These are phyloP conservation scores for Cercis canadensis DNA, from an alignment of 306 rosid genomes.

Conservation along the genomic window DNA sequence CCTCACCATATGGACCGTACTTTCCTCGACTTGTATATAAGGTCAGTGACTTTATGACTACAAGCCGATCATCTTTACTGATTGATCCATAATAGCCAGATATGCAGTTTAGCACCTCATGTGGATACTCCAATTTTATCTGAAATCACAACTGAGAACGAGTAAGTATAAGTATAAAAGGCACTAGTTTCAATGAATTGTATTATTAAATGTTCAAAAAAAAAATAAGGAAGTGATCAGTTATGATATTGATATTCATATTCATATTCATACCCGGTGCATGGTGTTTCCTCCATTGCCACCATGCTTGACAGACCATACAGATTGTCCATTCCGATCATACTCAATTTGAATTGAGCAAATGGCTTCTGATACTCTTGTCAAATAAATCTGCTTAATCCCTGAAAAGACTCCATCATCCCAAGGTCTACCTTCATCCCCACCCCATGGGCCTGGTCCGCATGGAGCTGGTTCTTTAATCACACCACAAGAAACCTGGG, in stretches of 20 bases:
- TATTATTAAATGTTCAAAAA: too few relatives aligned
- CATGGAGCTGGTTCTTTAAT: constrained; percentile 83
- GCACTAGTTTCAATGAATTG: background rate
- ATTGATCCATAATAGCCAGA: constrained; percentile 73
- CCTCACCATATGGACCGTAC: constrained; percentile 91
- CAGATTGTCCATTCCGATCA: constrained; percentile 82
- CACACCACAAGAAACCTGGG: constrained; percentile 67
- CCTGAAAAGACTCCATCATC: constrained; percentile 94
- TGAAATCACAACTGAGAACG: constrained; percentile 37
- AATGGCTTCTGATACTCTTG: constrained; percentile 67
- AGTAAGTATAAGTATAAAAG: background rate
- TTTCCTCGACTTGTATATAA: constrained; percentile 76
- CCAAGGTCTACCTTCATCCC: constrained; percentile 92
- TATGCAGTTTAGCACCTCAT: constrained; percentile 78
- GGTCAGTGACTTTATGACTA: constrained; percentile 73
- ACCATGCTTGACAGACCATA: constrained; percentile 94
- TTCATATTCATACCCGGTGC: constrained; percentile 59
- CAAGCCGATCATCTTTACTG: constrained; percentile 48
- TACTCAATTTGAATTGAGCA: constrained; percentile 90
- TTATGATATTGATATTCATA: too few relatives aligned
- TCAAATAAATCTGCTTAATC: constrained; percentile 79
- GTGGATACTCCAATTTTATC: constrained; percentile 83
- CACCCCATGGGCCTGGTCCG: constrained; percentile 99
- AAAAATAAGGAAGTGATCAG: too few relatives aligned
- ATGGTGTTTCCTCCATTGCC: constrained; percentile 66